Evolutionary conservation across 805 yeast genomes (phyloP).

Genomic region (Myxozyma monticola): DNA sequence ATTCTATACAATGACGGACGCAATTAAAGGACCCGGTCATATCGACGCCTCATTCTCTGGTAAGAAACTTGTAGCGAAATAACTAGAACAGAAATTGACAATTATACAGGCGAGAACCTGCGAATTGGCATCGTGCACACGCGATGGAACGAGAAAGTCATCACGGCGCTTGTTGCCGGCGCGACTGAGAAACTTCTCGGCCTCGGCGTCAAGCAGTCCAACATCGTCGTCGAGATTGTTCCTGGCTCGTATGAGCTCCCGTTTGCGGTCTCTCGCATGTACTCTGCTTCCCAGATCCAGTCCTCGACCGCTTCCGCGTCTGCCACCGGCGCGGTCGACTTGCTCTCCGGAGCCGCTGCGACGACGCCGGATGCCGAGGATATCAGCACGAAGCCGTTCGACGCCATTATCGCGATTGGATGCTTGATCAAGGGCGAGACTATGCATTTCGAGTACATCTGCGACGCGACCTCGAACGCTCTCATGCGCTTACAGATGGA

Average conservation of each 20-base stretch:
- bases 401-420: conserved; percentile 92
- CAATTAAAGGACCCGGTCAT: conserved; percentile 15
- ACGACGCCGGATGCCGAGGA: too few species aligned
- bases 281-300: conserved; percentile 25
- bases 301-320: conserved; percentile 6
- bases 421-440: conserved; percentile 94
- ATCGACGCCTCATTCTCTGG: conserved; percentile 12
- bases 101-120: conserved; percentile 40
- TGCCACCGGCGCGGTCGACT: conserved; percentile 18
- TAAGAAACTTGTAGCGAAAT: neutral
- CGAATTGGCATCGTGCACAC: conserved; percentile 90
- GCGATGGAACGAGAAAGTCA: conserved; percentile 84
- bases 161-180: conserved; percentile 78
- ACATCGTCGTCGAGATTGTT: conserved; percentile 78
- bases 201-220: conserved; percentile 71
- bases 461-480: conserved; percentile 83
- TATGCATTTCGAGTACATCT: conserved; percentile 97
- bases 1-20: too few species aligned
- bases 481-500: conserved; percentile 78
- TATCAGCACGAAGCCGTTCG: conserved; percentile 45
- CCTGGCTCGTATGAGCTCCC: conserved; percentile 97
- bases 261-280: conserved; percentile 54
- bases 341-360: conserved; percentile 20
- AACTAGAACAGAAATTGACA: neutral
- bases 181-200: conserved; percentile 59